phyloP scores from a whole-genome alignment of 768 basidiomycete genomes.

The Lactifluus rugatus region DNA sequence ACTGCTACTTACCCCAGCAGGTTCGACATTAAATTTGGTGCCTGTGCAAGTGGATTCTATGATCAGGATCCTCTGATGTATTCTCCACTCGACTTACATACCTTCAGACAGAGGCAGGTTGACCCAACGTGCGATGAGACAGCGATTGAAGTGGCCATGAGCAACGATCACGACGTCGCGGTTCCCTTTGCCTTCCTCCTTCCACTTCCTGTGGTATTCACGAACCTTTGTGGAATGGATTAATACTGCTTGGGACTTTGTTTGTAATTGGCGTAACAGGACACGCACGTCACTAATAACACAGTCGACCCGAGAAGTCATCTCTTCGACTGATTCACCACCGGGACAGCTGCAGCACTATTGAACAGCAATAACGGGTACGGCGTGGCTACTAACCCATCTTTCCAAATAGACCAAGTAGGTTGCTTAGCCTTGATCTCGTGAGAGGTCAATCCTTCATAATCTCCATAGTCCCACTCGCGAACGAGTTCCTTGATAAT shows the following conservation, averaged over 20 bases:
- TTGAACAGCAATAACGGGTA: background rate
- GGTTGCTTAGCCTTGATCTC: constrained; percentile 59
- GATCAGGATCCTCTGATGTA: constrained; percentile 3
- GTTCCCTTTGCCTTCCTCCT: constrained; percentile 53
- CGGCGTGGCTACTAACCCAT: constrained; percentile 44
- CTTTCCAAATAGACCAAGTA: constrained; percentile 76
- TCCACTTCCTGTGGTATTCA: constrained; percentile 60
- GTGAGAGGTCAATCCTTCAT: constrained; percentile 72
- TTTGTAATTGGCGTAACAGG: no score
- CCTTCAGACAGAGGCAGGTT: constrained; percentile 52
- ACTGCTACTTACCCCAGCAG: constrained; percentile 14
- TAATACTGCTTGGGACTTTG: background rate
- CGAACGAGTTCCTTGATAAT: constrained; percentile 53
- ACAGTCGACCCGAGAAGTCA: constrained; percentile 67
- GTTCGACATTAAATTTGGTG: constrained; percentile 15
- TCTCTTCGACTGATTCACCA: constrained; percentile 75
- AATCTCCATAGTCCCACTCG: constrained; percentile 91
- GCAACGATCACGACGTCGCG: constrained; percentile 85
- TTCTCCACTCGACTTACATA: constrained; percentile 21
- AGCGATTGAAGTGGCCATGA: constrained; percentile 77
- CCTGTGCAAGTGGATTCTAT: background rate
- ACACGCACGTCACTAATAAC: constrained; percentile 57
- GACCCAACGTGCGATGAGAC: constrained; percentile 77
- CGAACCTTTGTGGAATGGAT: constrained; percentile 41
- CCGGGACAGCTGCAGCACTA: constrained; percentile 59